Percentiles rank a stretch among this genome's conserved stretches.
Conservation (phyloP, 2,329 filamentous ascomycete genomes). For the Fusarium guadeloupense region DNA sequence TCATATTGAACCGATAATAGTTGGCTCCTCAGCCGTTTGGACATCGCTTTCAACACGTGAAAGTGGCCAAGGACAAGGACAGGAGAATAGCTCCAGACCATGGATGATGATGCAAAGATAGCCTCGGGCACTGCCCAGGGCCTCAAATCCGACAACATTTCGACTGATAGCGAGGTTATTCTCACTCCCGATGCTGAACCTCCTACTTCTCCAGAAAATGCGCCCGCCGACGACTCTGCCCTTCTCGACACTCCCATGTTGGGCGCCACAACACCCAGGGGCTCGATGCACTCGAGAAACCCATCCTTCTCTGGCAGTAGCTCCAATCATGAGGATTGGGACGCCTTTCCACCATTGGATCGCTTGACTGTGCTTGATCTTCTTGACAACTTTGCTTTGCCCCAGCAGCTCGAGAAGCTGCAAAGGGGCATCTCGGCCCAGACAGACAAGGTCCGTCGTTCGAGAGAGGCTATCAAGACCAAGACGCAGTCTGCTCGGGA, state of each 20-base stretch:
- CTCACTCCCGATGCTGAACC: conserved; percentile 53
- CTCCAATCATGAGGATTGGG: conserved; percentile 89
- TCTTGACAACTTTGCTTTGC: conserved; percentile 90
- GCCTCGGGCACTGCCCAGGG: conserved; percentile 23
- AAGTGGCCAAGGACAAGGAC: neutral
- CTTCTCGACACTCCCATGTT: conserved; percentile 61
- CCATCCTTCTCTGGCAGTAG: conserved; percentile 85
- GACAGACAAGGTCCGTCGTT: conserved; percentile 84
- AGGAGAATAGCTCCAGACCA: neutral
- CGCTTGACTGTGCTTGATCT: conserved; percentile 91
- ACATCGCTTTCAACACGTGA: conserved; percentile 3
- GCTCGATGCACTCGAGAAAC: conserved; percentile 74
- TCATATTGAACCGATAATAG: neutral
- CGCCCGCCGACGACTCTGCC: conserved; percentile 57
- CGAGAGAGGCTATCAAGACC: conserved; percentile 81
- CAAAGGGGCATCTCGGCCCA: conserved; percentile 84
- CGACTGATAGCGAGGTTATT: conserved; percentile 50
- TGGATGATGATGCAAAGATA: conserved; percentile 43
- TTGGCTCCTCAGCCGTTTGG: neutral
- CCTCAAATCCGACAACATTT: conserved; percentile 39
- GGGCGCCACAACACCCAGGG: conserved; percentile 57
- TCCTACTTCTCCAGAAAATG: conserved; percentile 53
- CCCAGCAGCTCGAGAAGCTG: conserved; percentile 89
- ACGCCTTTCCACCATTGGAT: conserved; percentile 86
- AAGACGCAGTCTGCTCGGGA: conserved; percentile 82